Base-by-base conservation (phyloP, 78 protist species). In the Dictyostelium purpureum region DNA sequence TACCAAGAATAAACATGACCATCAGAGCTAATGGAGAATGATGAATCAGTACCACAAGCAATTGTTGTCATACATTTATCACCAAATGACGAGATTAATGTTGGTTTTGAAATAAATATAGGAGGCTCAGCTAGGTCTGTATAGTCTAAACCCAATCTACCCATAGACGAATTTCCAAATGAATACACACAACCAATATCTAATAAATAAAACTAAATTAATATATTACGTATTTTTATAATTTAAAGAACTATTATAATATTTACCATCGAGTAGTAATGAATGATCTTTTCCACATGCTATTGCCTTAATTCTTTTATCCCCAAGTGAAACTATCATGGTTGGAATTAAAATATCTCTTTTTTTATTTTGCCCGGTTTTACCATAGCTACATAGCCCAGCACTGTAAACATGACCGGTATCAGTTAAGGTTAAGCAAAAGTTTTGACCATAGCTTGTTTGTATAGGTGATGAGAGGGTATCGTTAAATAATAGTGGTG, bases 231-330 rank as follows among this genome's bases (percentile, higher is more conserved):
- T n/a, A n/a, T n/a, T n/a, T n/a, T n/a, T n/a, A n/a, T n/a, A n/a
- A n/a, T n/a, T n/a, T n/a, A n/a, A n/a, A n/a, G n/a, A n/a, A n/a
- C n/a, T n/a, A n/a, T n/a, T n/a, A n/a, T n/a, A n/a, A n/a, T n/a
- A n/a, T n/a, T n/a, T n/a, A n/a, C n/a, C 52, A 45, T 45, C 19
- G n/a, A 85, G 24, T 19, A 52, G 82, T 74, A 85, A 9, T 2
- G 82, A 51, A n/a, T 67, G 77, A 16, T 85, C 81, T 18, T 51
- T 38, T 28, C 92, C 92, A 73, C 92, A 85, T 24, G 83, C 74
- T n/a, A 85, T 85, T 12, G 67, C 24, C 4, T 11, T 26, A 1
- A 85, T 85, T 24, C 66, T 49, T 35, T 85, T 85, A 51, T 85
- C 59, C 7, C 51, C 28, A 2, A 85, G 45, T 11, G 51, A 74